phyloP scores from a whole-genome alignment of 306 rosid species.

The Lotus japonicus region DNA sequence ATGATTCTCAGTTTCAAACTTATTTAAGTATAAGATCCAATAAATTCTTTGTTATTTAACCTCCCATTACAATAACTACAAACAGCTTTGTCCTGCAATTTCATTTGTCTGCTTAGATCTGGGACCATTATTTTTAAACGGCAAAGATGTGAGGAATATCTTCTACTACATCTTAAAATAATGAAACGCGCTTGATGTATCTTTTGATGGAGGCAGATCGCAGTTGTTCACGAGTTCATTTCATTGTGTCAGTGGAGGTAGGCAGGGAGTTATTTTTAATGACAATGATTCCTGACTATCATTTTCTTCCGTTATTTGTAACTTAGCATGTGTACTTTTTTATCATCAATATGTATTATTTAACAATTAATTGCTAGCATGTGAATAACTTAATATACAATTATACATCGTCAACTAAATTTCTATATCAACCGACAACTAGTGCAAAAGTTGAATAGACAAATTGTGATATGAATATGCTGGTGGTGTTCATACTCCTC shows the following conservation, averaged over 20 bases:
- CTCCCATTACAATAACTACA: background rate
- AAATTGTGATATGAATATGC: background rate
- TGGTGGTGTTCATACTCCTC: background rate
- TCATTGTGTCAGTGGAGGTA: slow-evolving; percentile 2
- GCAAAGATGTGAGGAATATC: background rate
- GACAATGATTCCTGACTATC: background rate
- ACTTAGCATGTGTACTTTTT: background rate
- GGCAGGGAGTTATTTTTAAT: background rate
- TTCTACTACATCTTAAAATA: background rate
- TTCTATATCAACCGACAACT: background rate
- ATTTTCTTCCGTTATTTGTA: background rate
- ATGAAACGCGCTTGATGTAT: background rate
- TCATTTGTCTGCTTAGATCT: background rate
- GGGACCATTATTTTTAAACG: background rate
- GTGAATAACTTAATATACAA: too few relatives aligned
- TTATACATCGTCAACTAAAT: background rate
- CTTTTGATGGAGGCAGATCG: background rate
- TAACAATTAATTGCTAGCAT: background rate
- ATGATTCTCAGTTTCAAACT: background rate
- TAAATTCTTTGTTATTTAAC: background rate
- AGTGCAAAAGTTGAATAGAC: background rate
- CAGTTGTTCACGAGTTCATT: background rate
- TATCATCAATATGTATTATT: background rate
- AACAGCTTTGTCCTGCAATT: background rate
- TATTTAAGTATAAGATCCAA: background rate